Percentiles rank a stretch among this genome's conserved stretches.
These are phyloP conservation scores for Chamaecyparis obtusa DNA, from an alignment of 75 land plant genomes.

Conservation along the genomic window DNA sequence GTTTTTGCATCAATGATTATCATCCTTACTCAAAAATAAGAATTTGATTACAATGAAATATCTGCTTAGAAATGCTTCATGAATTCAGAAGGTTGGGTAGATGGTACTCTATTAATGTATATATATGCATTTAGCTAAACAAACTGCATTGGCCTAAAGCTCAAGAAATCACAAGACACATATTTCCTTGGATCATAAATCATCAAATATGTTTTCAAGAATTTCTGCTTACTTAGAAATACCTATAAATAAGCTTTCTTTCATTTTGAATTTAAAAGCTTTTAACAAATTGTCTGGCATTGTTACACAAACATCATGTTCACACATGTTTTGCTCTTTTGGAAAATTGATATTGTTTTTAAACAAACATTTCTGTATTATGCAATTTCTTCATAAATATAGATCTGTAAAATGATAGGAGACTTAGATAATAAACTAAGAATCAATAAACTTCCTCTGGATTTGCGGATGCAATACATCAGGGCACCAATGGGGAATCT, in stretches of 20 bases:
- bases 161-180: background rate
- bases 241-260: background rate
- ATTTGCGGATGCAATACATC: no score
- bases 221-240: background rate
- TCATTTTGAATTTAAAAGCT: background rate
- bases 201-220: background rate
- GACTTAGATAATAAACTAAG: no score
- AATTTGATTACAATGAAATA: background rate
- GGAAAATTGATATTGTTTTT: background rate
- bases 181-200: background rate
- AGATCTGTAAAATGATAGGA: no score
- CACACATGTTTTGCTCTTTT: background rate
- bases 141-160: background rate
- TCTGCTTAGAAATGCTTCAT: background rate
- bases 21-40: background rate
- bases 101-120: background rate
- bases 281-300: background rate
- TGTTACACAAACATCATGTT: background rate
- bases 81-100: background rate
- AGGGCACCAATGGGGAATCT: no score
- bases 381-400: no score
- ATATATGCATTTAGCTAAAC: background rate
- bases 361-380: no score
- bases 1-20: background rate
- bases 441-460: no score